Base-by-base conservation (phyloP, 148 eudicot species). In the Dianthus caryophyllus region DNA sequence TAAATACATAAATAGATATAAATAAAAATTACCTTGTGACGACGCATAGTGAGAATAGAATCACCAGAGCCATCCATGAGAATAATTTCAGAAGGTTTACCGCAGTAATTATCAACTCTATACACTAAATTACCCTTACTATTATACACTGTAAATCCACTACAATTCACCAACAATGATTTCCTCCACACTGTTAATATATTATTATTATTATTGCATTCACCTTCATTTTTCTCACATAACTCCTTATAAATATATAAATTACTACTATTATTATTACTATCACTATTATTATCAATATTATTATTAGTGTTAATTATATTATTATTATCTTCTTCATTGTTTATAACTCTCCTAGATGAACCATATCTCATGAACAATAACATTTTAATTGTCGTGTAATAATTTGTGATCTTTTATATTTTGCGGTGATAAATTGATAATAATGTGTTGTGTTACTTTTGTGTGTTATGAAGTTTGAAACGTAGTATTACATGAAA, bases 141-240 rank as follows among this genome's bases (percentile, higher is more conserved):
- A 77, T 85, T 88, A 21, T 88, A 80, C 25, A 91, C 96, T 0
- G 96, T 84, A 73, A 88, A 91, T 10, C 96, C 97, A 64, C 72
- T 78, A 22, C 96, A 91, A 71, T 72, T 77, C 12, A 71, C 69
- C 61, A 91, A 29, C 2, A 88, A 80, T 27, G 97, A 91, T 61
- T 91, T 91, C 46, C 87, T 81, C 97, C 97, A 91, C 8, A 91
- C 88, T 9, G 97, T 91, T 14, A 88, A 73, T 11, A 75, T 62
- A n/a, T 72, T 77, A 27, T 68, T 58, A 11, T 64, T 8, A 24
- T n/a, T n/a, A n/a, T n/a, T n/a, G n/a, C n/a, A n/a, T n/a, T n/a
- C n/a, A n/a, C n/a, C n/a, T n/a, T n/a, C n/a, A n/a, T n/a, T n/a
- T n/a, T n/a, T n/a, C n/a, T n/a, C n/a, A 2, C 9, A 8, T 24